phyloP scores from a whole-genome alignment of 768 basidiomycete genomes.

The Sistotremastrum niveocremeum region DNA sequence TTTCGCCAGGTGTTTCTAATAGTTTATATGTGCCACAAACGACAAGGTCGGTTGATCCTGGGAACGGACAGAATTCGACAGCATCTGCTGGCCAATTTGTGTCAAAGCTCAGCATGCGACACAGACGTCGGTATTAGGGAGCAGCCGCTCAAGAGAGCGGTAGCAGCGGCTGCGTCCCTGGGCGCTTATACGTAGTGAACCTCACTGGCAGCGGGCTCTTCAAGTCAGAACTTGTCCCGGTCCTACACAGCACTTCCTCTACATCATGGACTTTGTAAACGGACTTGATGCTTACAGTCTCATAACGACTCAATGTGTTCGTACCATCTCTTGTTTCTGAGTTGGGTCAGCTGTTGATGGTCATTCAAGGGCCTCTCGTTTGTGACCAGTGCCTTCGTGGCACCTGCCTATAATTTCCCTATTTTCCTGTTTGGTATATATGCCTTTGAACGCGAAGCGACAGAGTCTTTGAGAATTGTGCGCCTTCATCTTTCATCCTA shows the following conservation, averaged over 20 bases:
- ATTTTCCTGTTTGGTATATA: conserved; percentile 69
- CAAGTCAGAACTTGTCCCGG: too few relatives aligned
- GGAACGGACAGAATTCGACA: conserved; percentile 79
- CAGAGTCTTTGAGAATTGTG: conserved; percentile 53
- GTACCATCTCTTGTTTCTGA: not conserved
- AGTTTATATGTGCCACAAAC: conserved; percentile 30
- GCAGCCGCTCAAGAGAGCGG: too few relatives aligned
- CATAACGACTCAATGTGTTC: not conserved
- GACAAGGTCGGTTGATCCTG: conserved; percentile 44
- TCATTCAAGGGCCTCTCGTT: conserved; percentile 46
- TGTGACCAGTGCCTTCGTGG: conserved; percentile 31
- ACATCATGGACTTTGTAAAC: too few relatives aligned
- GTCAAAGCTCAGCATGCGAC: conserved; percentile 25
- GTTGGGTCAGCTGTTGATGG: not conserved
- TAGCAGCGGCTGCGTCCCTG: too few relatives aligned
- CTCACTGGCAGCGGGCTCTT: too few relatives aligned
- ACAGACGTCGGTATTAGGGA: not conserved
- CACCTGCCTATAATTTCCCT: conserved; percentile 69
- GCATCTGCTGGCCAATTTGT: conserved; percentile 82
- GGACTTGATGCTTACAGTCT: not conserved
- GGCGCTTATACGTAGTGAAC: too few relatives aligned
- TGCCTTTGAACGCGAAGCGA: conserved; percentile 57
- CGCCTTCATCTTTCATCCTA: conserved; percentile 7
- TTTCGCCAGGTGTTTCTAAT: not conserved
- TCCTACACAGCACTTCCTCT: too few relatives aligned